phyloP scores from a whole-genome alignment of 495 filamentous ascomycete species.

The Penicillium dipodomyicola region DNA sequence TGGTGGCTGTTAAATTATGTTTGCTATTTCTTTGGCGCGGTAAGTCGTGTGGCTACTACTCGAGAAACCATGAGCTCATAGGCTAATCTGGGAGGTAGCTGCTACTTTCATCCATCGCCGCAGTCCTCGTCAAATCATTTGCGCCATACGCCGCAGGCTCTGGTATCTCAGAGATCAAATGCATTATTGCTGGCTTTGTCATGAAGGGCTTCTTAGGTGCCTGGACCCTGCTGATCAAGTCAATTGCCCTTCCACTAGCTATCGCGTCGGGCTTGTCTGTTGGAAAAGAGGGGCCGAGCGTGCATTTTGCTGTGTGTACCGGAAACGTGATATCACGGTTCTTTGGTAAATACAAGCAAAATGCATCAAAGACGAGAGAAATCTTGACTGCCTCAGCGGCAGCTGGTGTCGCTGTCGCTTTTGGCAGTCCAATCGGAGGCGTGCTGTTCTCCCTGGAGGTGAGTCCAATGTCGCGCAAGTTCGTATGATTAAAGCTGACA shows the following conservation, averaged over 20 bases:
- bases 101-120: conserved; percentile 77
- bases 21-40: conserved; percentile 85
- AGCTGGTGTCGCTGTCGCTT: conserved; percentile 93
- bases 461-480: conserved; percentile 6
- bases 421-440: conserved; percentile 95
- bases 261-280: conserved; percentile 95
- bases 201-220: conserved; percentile 98
- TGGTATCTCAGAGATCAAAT: conserved; percentile 98
- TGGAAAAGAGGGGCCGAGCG: conserved; percentile 96
- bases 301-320: conserved; percentile 96
- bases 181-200: conserved; percentile 98
- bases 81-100: conserved; percentile 48
- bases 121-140: conserved; percentile 84
- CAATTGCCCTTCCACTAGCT: conserved; percentile 82
- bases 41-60: conserved; percentile 36
- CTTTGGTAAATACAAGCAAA: conserved; percentile 89
- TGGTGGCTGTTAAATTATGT: conserved; percentile 79
- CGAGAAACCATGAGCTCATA: not conserved
- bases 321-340: conserved; percentile 94
- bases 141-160: conserved; percentile 96
- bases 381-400: conserved; percentile 93
- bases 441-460: conserved; percentile 93
- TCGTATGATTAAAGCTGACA: conserved; percentile 17
- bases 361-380: conserved; percentile 92
- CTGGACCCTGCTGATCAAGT: conserved; percentile 93